Percentiles rank a stretch among this genome's conserved stretches.
Conservation (phyloP, 352 stramenopile species). For the Globisporangium takayamanum region DNA sequence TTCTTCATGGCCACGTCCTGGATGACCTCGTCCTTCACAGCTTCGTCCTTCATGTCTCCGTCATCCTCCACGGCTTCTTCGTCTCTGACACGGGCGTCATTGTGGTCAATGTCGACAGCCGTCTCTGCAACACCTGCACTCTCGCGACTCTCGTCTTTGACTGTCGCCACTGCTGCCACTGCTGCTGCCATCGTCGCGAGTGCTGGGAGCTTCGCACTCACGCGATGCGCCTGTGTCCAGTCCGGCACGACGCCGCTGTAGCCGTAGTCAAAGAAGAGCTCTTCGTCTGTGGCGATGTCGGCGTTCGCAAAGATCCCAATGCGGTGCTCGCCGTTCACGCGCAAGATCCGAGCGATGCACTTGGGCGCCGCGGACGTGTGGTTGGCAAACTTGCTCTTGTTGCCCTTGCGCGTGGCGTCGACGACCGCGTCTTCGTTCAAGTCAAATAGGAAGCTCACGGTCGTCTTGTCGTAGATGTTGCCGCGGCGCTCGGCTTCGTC, state of each 20-base stretch:
- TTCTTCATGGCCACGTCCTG: neutral
- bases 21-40: too few species aligned
- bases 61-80: neutral
- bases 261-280: conserved; percentile 84
- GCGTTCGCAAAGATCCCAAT: conserved; percentile 92
- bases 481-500: conserved; percentile 82
- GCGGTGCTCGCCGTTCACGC: conserved; percentile 89
- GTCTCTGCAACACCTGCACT: too few species aligned
- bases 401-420: conserved; percentile 92
- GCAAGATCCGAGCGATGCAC: conserved; percentile 82
- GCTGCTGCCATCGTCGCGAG: neutral
- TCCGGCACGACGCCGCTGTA: conserved; percentile 78
- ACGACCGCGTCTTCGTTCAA: conserved; percentile 90
- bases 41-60: neutral
- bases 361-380: conserved; percentile 78
- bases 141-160: neutral
- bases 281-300: conserved; percentile 81
- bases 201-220: conserved; percentile 8
- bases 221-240: conserved; percentile 67
- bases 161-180: neutral
- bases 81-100: neutral
- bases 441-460: conserved; percentile 93
- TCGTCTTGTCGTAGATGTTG: conserved; percentile 87
- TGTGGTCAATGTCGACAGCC: neutral
- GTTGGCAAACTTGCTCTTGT: conserved; percentile 95